Evolutionary conservation across 73 alveolate genomes (phyloP).

Genomic region (Tetrahymena thermophila): DNA sequence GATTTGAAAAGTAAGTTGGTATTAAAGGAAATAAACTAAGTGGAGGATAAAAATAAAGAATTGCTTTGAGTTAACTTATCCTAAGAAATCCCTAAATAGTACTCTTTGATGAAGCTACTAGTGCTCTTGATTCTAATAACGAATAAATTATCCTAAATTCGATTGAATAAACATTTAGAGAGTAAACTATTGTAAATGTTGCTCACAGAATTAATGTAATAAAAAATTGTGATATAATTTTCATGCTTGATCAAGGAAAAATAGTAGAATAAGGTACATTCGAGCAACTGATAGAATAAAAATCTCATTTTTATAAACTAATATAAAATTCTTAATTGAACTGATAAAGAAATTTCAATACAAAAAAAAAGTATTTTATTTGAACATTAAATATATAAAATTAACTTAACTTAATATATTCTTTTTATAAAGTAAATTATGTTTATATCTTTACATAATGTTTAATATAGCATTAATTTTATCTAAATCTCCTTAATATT

Average conservation of each 20-base stretch:
- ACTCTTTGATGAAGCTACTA: slow-evolving; percentile 73
- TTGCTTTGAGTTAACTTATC: slow-evolving; percentile 66
- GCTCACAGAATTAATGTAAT: slow-evolving; percentile 67
- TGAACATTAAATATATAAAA: background rate
- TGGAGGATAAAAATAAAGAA: slow-evolving; percentile 72
- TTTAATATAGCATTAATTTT: too few species aligned
- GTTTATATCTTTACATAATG: background rate
- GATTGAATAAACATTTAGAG: slow-evolving; percentile 48
- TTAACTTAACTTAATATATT: background rate
- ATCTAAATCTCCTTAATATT: too few species aligned
- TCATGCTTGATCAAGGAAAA: slow-evolving; percentile 42
- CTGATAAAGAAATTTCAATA: background rate
- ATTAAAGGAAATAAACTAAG: slow-evolving; percentile 50
- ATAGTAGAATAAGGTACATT: slow-evolving; percentile 41
- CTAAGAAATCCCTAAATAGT: slow-evolving; percentile 58
- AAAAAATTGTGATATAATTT: slow-evolving; percentile 46
- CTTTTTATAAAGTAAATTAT: too few species aligned
- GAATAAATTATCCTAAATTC: slow-evolving; percentile 46
- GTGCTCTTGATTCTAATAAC: slow-evolving; percentile 67
- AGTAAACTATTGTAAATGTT: slow-evolving; percentile 50
- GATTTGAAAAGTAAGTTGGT: slow-evolving; percentile 36
- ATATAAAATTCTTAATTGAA: background rate
- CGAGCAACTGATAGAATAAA: background rate
- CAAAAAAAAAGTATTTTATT: too few species aligned
- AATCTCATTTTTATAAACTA: background rate